Evolutionary conservation across 2,329 filamentous ascomycete genomes (phyloP).

Genomic region (Setomelanomma holmii): DNA sequence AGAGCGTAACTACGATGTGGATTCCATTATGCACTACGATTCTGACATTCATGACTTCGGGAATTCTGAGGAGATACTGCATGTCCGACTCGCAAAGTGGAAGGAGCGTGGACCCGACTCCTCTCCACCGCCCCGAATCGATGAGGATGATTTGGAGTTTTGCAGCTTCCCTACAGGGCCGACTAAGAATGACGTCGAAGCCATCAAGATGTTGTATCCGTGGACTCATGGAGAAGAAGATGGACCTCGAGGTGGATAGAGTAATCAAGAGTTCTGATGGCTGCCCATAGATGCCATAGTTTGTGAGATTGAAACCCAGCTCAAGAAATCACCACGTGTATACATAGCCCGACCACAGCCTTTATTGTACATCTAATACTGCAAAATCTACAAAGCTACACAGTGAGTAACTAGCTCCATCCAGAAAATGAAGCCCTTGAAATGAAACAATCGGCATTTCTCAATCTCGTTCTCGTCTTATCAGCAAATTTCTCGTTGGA

Average conservation of each 20-base stretch:
- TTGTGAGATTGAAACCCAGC: too few relatives aligned
- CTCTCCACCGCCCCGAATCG: neutral
- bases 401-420: too few relatives aligned
- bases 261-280: too few relatives aligned
- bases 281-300: too few relatives aligned
- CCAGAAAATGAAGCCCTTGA: too few relatives aligned
- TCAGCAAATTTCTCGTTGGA: too few relatives aligned
- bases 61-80: neutral
- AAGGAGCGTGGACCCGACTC: neutral
- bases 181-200: neutral
- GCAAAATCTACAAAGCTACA: too few relatives aligned
- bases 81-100: neutral
- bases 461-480: too few relatives aligned
- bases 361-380: too few relatives aligned
- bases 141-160: neutral
- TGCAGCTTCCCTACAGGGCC: neutral
- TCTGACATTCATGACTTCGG: neutral
- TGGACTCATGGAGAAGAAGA: neutral
- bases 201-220: neutral
- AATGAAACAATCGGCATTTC: too few relatives aligned
- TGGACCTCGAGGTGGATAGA: neutral
- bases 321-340: too few relatives aligned
- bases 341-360: too few relatives aligned
- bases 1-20: neutral
- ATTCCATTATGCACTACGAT: conserved; percentile 3